Percentiles rank a stretch among this genome's conserved stretches.
Conservation (phyloP, 1,139 yeast species). For the Magnusiomyces clavatus region DNA sequence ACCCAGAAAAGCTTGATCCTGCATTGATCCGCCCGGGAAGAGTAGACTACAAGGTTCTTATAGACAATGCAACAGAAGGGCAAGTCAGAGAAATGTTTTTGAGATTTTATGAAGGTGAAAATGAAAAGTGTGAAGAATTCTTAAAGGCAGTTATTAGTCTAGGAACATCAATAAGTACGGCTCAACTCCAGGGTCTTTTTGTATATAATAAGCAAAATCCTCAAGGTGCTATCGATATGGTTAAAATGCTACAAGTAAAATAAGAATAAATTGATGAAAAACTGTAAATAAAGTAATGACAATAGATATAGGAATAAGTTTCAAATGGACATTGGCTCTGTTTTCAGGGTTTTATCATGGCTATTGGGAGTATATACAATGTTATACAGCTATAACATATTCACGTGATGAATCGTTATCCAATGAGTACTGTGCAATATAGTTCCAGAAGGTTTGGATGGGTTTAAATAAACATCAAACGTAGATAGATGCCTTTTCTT, state of each 20-base stretch:
- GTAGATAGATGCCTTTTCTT: no score
- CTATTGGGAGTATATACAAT: no score
- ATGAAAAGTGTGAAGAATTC: constrained; percentile 54
- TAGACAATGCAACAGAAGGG: constrained; percentile 76
- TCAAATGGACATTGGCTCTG: constrained; percentile 7
- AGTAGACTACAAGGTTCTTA: constrained; percentile 73
- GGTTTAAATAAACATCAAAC: no score
- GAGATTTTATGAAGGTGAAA: constrained; percentile 71
- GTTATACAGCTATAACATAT: no score
- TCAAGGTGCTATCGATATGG: constrained; percentile 61
- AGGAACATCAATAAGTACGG: constrained; percentile 69
- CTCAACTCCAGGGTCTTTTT: constrained; percentile 91
- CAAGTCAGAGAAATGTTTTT: constrained; percentile 81
- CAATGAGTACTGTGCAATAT: no score
- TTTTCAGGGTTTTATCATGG: no score
- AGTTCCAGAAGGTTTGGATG: no score
- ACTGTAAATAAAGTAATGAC: no score
- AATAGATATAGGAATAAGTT: no score
- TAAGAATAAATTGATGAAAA: not conserved
- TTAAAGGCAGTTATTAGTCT: constrained; percentile 44
- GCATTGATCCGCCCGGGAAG: constrained; percentile 84
- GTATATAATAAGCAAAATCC: constrained; percentile 89
- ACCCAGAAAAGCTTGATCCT: constrained; percentile 83
- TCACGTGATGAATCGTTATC: no score
- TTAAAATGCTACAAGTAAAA: constrained; percentile 23